A percentile compares a stretch with the other conserved stretches of the same genome.
Evolutionary conservation across 106 monocot species (phyloP).

Genomic region (Ottelia alismoides): DNA sequence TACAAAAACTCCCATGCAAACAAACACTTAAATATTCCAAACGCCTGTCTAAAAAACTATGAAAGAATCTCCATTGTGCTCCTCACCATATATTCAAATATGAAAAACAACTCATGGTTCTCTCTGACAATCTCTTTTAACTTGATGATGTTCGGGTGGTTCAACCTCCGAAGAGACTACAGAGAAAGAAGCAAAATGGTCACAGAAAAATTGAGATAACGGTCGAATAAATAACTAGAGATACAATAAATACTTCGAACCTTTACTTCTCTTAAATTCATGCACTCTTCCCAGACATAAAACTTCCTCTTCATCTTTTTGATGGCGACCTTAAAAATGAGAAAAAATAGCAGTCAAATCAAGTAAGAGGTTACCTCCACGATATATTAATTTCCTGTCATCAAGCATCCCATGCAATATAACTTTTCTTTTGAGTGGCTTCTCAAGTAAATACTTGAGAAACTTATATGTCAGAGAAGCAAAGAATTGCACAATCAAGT

Average conservation of each 20-base stretch:
- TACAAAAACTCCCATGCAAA: too few relatives aligned
- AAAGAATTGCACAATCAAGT: too few relatives aligned
- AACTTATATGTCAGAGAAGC: too few relatives aligned
- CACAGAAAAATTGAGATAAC: neutral
- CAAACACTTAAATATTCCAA: too few relatives aligned
- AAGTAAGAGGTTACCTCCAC: too few relatives aligned
- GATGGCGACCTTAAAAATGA: conserved; percentile 93
- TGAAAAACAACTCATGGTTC: conserved; percentile 59
- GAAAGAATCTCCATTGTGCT: neutral
- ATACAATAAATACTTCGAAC: too few relatives aligned
- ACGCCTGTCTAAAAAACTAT: neutral
- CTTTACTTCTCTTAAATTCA: conserved; percentile 79
- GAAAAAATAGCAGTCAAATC: too few relatives aligned
- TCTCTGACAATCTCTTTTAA: conserved; percentile 61
- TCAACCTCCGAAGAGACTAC: conserved; percentile 53
- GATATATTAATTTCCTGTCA: too few relatives aligned
- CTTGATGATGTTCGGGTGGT: conserved; percentile 63
- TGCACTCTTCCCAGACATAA: conserved; percentile 61
- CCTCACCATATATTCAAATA: conserved; percentile 79
- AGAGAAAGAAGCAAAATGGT: conserved; percentile 3
- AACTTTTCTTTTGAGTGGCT: too few relatives aligned
- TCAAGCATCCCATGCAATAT: too few relatives aligned
- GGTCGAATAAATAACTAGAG: neutral
- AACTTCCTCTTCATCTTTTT: conserved; percentile 92
- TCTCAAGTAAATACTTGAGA: too few relatives aligned